Base-by-base conservation (phyloP, 2,329 filamentous ascomycete genomes). In the Penicillium griseofulvum region DNA sequence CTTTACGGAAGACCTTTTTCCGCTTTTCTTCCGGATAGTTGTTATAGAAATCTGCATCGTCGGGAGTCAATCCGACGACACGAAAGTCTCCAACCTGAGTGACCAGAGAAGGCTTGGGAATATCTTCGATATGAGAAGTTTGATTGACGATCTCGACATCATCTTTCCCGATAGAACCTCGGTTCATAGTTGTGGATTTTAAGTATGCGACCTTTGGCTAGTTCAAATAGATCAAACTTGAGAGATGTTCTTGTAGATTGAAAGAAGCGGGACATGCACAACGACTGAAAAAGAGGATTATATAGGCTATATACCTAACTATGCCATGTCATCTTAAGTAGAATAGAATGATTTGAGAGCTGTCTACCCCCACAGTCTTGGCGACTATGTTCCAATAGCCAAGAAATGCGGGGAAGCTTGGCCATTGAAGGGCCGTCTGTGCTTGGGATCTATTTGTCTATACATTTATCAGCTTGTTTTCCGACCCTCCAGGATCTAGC, bases 391-490 rank as follows among this genome's bases (percentile, higher is more conserved):
- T 46, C 26, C 5, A 19, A 43, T 24, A 39, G 39, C 45, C 51
- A 31, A 50, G 31, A 31, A 50, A 50, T 52, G 56, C 54, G 56
- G 56, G 49, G 56, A 36, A 59, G 22, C 28, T 43, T 50, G 37
- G 38, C 28, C 38, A n/a, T 50, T 41, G 39, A 42, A 42, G 47
- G 47, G 29, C 19, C 10, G 3, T 22, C 22, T 22, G 14, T 76
- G 74, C 53, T 78, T 78, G 47, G 76, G 70, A 49, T 77, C 77
- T 76, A 78, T 51, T 77, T 73, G n/a, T 68, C 68, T 8, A 76
- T 34, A 10, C 47, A 43, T 28, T 52, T 52, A 31, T 39, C 16
- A 3, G 54, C 48, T 49, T 52, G n/a, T 4, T 43, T 29, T 4
- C 43, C 31, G 31, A 44, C 17, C 49, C 54, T 3, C 8, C 24